These are phyloP conservation scores for Corniculantispora saksenae DNA, from an alignment of 2,329 filamentous ascomycete species.

Conservation along the genomic window DNA sequence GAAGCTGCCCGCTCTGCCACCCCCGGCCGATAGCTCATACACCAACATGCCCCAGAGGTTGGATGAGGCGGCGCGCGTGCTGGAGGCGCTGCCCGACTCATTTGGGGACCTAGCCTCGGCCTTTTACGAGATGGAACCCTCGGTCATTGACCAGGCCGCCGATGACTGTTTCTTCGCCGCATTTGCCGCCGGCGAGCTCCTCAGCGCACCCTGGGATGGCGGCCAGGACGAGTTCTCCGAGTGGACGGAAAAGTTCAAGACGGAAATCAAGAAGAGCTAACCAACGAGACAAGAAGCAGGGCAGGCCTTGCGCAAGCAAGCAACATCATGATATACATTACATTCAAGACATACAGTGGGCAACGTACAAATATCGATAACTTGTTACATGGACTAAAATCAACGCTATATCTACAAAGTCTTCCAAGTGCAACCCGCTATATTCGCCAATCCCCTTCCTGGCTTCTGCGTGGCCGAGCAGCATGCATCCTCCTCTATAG, in stretches of 20 bases:
- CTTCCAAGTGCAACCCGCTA: background rate
- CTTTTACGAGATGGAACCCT: conserved; percentile 69
- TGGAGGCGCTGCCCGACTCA: conserved; percentile 63
- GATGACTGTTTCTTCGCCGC: conserved; percentile 62
- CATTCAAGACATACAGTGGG: background rate
- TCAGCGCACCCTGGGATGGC: conserved; percentile 63
- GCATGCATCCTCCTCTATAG: background rate
- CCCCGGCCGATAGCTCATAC: conserved; percentile 30
- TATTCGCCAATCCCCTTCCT: background rate
- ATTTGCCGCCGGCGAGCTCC: conserved; percentile 54
- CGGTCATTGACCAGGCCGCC: conserved; percentile 60
- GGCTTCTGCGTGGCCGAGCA: background rate
- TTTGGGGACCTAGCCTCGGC: conserved; percentile 70
- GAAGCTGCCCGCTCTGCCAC: conserved; percentile 49
- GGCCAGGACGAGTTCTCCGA: conserved; percentile 73
- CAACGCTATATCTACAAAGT: conserved; percentile 4
- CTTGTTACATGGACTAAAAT: background rate
- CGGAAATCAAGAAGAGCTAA: conserved; percentile 48
- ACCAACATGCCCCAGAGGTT: conserved; percentile 42
- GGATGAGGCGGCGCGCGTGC: conserved; percentile 56
- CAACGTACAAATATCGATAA: background rate
- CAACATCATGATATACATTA: background rate
- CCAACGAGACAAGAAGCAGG: too few species aligned
- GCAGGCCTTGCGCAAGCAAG: background rate
- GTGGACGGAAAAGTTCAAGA: conserved; percentile 66